Percentiles rank a stretch among this genome's conserved stretches.
Evolutionary conservation across 345 rosid genomes (phyloP).

Genomic region (Pistacia vera): DNA sequence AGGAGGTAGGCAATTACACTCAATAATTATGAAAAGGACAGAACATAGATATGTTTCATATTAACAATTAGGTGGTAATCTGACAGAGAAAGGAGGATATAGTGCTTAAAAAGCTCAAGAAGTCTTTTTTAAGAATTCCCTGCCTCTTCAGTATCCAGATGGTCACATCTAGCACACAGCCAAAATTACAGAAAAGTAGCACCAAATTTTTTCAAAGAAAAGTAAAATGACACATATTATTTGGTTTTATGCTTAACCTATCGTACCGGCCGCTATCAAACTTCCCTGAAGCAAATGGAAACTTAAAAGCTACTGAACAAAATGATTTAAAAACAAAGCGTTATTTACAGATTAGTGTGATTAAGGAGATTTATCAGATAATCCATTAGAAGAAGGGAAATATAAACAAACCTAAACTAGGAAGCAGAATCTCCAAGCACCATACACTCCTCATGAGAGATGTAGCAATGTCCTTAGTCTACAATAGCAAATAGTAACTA

Average conservation of each 20-base stretch:
- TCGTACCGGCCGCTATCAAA: constrained; percentile 68
- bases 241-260: constrained; percentile 36
- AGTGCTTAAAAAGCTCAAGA: background rate
- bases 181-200: background rate
- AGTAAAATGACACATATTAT: constrained; percentile 6
- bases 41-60: background rate
- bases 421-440: constrained; percentile 83
- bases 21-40: constrained; percentile 4
- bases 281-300: constrained; percentile 45
- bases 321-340: no score
- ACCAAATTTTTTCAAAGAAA: background rate
- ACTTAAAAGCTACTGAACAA: constrained; percentile 1
- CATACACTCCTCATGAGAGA: constrained; percentile 64
- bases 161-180: background rate
- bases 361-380: background rate
- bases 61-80: background rate
- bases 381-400: constrained; percentile 10
- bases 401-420: constrained; percentile 42
- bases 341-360: no score
- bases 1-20: constrained; percentile 18
- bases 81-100: background rate
- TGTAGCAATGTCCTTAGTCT: constrained; percentile 95
- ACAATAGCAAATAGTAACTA: constrained; percentile 19
- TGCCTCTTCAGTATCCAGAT: background rate
- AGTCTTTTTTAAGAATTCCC: background rate